A percentile compares a stretch with the other conserved stretches of the same genome.
phyloP scores from a whole-genome alignment of 352 stramenopile species.

The Elongisporangium anandrum region DNA sequence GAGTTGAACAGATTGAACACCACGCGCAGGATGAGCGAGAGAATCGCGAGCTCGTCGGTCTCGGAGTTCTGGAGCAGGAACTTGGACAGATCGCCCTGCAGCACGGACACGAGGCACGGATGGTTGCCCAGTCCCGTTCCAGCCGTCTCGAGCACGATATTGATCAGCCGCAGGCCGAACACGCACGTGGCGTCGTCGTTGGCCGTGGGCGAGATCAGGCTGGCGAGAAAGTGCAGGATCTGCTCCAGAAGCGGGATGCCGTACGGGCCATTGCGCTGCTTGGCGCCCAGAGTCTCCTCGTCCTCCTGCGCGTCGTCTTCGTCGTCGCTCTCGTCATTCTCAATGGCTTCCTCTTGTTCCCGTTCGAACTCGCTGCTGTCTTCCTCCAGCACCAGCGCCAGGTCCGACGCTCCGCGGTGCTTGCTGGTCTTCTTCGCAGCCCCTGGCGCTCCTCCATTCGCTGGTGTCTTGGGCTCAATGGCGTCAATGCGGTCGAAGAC shows the following conservation, averaged over 20 bases:
- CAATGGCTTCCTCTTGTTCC: not conserved
- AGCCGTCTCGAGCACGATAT: slow-evolving; percentile 95
- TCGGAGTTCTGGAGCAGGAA: slow-evolving; percentile 95
- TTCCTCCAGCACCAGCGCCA: not conserved
- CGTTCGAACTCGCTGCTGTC: not conserved
- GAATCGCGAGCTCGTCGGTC: slow-evolving; percentile 92
- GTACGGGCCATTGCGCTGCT: slow-evolving; percentile 52
- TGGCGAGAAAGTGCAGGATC: slow-evolving; percentile 92
- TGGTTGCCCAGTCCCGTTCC: slow-evolving; percentile 81
- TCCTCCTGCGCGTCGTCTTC: slow-evolving; percentile 5
- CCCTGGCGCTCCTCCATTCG: not conserved
- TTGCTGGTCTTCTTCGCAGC: not conserved
- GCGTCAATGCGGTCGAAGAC: slow-evolving; percentile 92
- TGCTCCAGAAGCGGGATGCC: slow-evolving; percentile 88
- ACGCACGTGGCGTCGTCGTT: slow-evolving; percentile 89
- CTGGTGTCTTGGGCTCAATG: slow-evolving; percentile 31
- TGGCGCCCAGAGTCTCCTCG: slow-evolving; percentile 21
- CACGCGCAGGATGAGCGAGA: slow-evolving; percentile 91
- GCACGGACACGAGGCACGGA: slow-evolving; percentile 77
- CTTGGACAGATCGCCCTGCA: slow-evolving; percentile 95
- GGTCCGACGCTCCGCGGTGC: not conserved
- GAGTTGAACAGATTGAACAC: slow-evolving; percentile 99
- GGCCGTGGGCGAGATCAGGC: slow-evolving; percentile 90
- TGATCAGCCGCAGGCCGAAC: slow-evolving; percentile 93
- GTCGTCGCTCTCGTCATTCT: slow-evolving; percentile 4